Base-by-base conservation (phyloP, 1,139 yeast species). In the Yamadazyma dendronema region DNA sequence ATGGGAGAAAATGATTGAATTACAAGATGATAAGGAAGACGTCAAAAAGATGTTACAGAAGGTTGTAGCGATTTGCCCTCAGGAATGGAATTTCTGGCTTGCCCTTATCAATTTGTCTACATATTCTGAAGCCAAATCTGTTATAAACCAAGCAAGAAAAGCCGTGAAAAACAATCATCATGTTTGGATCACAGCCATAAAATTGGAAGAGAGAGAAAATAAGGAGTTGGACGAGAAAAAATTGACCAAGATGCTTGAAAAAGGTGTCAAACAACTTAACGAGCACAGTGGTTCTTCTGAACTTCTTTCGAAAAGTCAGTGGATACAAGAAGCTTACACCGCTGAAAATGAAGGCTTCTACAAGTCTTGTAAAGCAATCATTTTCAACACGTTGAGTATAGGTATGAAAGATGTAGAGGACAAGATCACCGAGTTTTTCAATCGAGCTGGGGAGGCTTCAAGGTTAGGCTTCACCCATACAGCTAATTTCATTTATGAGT, bases 121-220 rank as follows among this genome's bases (percentile, higher is more conserved):
- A 3, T 73, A 77, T 39, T 50, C 57, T 4, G 74, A 71, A n/a
- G 81, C 89, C 0, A 76, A 76, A 44, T 53, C 60, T 13, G 61
- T 78, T 0, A 61, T 88, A 26, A 79, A 80, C 46, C 61, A 56
- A 26, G 95, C 95, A 0, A 64, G 87, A 42, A 77, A 77, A 43
- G 57, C 60, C 0, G 55, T 84, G 15, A 69, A 74, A 4, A 62
- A 69, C 4, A 72, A 79, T n/a, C 61, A 70, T 32, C 68, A 71
- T 19, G 70, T 88, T 1, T 87, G 95, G 94, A 61, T 87, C 1
- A 69, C 82, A 0, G 90, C 89, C 1, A 74, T 81, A 1, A 75
- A 80, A 42, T 55, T 88, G 12, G 95, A 88, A 57, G 95, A 87
- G 52, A 66, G 74, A 36, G 69, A 64, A 29, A 53, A 59, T 28